Percentiles rank a stretch among this genome's conserved stretches.
Conservation (phyloP, 2,329 filamentous ascomycete species). For the Aspergillus alliaceus region DNA sequence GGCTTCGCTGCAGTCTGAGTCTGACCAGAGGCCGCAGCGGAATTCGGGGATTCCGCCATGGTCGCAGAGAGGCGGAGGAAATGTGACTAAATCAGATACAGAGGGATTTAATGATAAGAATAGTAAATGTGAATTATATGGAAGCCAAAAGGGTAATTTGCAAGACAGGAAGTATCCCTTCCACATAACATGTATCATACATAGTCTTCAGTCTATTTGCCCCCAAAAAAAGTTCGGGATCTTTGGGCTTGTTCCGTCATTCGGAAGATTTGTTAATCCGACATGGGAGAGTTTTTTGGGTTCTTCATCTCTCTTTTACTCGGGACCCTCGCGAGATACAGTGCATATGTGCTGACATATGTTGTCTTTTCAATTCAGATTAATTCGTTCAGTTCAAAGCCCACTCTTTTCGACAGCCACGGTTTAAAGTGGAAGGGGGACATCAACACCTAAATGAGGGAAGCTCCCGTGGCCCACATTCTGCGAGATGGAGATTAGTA, state of each 20-base stretch:
- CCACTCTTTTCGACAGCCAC: not conserved
- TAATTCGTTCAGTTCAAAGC: not conserved
- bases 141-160: not conserved
- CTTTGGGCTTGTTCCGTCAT: not conserved
- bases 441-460: not conserved
- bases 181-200: not conserved
- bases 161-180: not conserved
- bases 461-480: not conserved
- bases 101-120: not conserved
- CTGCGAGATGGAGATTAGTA: not conserved
- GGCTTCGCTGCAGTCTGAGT: constrained; percentile 42
- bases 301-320: not conserved
- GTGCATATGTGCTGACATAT: too few relatives aligned
- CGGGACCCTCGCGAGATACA: too few relatives aligned
- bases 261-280: constrained; percentile 6
- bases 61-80: not conserved
- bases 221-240: constrained; percentile 7
- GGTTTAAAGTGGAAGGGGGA: not conserved
- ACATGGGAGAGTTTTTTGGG: not conserved
- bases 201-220: not conserved
- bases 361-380: not conserved
- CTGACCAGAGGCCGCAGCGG: constrained; percentile 36
- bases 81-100: not conserved
- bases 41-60: constrained; percentile 40
- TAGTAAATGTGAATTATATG: not conserved